Evolutionary conservation across 2,329 filamentous ascomycete genomes (phyloP).

Genomic region (Dactylella cylindrospora): DNA sequence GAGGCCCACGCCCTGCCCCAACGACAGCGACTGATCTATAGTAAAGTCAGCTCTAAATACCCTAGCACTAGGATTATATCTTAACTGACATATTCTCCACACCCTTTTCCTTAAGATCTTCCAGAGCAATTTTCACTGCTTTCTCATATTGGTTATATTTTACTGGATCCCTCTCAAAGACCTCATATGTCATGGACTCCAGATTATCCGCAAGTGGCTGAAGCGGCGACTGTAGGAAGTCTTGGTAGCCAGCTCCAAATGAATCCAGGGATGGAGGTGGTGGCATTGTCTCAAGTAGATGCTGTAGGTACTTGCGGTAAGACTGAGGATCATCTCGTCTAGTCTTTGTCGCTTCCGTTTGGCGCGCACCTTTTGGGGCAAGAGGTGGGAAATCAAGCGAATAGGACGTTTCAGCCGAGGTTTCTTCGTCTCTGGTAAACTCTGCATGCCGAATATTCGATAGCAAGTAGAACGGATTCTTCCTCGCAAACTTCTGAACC

Average conservation of each 20-base stretch:
- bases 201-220: constrained; percentile 95
- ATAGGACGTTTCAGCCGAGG: constrained; percentile 50
- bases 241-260: constrained; percentile 75
- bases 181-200: constrained; percentile 95
- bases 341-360: constrained; percentile 49
- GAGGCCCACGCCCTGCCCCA: constrained; percentile 85
- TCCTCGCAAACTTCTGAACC: constrained; percentile 65
- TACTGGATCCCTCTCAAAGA: constrained; percentile 96
- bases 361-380: constrained; percentile 17
- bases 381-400: constrained; percentile 50
- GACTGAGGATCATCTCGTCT: constrained; percentile 60
- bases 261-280: constrained; percentile 64
- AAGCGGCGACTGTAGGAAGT: constrained; percentile 91
- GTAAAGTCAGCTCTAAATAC: background rate
- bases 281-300: constrained; percentile 80
- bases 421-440: constrained; percentile 53
- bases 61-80: background rate
- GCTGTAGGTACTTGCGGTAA: constrained; percentile 77
- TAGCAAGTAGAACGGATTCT: constrained; percentile 67
- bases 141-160: constrained; percentile 96
- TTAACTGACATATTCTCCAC: constrained; percentile 32
- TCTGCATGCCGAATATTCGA: constrained; percentile 56
- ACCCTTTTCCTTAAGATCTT: constrained; percentile 70
- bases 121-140: constrained; percentile 76
- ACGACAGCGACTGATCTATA: constrained; percentile 76